Evolutionary conservation across 768 basidiomycete species (phyloP).

Genomic region (Pleurotus citrinopileatus): DNA sequence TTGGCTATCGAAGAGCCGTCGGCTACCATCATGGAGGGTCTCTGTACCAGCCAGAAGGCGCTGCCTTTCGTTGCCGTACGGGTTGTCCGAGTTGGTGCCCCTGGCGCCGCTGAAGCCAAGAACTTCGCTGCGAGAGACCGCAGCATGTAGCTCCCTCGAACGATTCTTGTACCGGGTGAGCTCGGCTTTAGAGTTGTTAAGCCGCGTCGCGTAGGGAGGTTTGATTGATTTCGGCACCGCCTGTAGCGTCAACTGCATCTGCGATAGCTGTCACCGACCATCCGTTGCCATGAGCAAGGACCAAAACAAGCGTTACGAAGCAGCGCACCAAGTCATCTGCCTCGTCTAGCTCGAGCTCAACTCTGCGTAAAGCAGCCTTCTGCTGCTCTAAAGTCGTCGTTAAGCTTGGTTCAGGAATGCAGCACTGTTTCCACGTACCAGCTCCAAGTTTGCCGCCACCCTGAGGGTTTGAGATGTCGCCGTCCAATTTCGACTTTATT

Average conservation of each 20-base stretch:
- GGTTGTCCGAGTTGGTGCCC: conserved; percentile 59
- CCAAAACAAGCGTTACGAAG: neutral
- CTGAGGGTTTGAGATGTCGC: conserved; percentile 57
- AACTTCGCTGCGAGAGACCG: conserved; percentile 68
- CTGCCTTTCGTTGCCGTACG: conserved; percentile 68
- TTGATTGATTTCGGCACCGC: conserved; percentile 86
- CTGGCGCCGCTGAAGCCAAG: conserved; percentile 9
- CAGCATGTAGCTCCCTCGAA: conserved; percentile 68
- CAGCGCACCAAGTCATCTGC: conserved; percentile 85
- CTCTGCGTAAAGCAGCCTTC: conserved; percentile 73
- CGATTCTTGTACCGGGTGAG: conserved; percentile 74
- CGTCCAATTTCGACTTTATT: conserved; percentile 75
- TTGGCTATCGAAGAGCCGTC: conserved; percentile 75
- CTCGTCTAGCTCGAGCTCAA: conserved; percentile 90
- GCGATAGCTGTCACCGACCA: conserved; percentile 80
- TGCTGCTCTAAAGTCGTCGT: conserved; percentile 60
- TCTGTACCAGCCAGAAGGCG: conserved; percentile 73
- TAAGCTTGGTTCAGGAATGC: neutral
- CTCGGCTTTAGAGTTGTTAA: conserved; percentile 68
- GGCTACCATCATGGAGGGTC: conserved; percentile 68
- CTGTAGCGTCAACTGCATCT: conserved; percentile 92
- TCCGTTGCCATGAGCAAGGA: neutral
- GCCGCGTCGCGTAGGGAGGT: conserved; percentile 60
- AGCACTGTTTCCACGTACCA: neutral
- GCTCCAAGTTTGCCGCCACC: conserved; percentile 51